Evolutionary conservation across 2,329 filamentous ascomycete genomes (phyloP).

Genomic region (Cordyceps farinosa): DNA sequence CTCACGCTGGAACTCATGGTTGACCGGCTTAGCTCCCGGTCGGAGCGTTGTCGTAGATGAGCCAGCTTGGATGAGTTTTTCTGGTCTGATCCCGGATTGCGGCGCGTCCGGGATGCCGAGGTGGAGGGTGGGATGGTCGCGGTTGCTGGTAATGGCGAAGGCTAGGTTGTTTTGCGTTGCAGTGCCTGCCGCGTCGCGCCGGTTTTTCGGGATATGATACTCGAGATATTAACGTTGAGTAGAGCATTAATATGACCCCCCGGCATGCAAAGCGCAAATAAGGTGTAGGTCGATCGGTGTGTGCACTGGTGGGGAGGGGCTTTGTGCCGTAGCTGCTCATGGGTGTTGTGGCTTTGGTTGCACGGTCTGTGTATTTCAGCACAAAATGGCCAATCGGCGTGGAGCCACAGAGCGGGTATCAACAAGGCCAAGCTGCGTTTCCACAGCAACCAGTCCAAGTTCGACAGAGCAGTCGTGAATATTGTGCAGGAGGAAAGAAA

Average conservation of each 20-base stretch:
- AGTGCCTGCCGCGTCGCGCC: not conserved
- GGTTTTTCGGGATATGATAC: not conserved
- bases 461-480: not conserved
- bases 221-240: not conserved
- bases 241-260: constrained; percentile 11
- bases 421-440: constrained; percentile 14
- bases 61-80: constrained; percentile 30
- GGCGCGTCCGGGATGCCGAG: constrained; percentile 16
- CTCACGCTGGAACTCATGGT: constrained; percentile 29
- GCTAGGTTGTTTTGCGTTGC: not conserved
- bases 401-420: constrained; percentile 8
- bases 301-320: constrained; percentile 16
- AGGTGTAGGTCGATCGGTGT: constrained; percentile 15
- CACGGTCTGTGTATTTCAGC: constrained; percentile 3
- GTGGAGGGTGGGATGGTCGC: constrained; percentile 5
- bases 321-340: constrained; percentile 6
- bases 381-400: constrained; percentile 6
- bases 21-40: constrained; percentile 36
- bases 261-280: constrained; percentile 6
- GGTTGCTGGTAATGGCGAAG: not conserved
- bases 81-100: constrained; percentile 12
- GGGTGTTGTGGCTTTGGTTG: constrained; percentile 14
- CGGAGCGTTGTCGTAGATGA: constrained; percentile 35
- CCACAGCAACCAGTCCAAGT: constrained; percentile 6
- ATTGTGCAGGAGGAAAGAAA: not conserved